A percentile compares a stretch with the other conserved stretches of the same genome.
phyloP scores from a whole-genome alignment of 148 eudicot species.

The Nyssa sinensis region DNA sequence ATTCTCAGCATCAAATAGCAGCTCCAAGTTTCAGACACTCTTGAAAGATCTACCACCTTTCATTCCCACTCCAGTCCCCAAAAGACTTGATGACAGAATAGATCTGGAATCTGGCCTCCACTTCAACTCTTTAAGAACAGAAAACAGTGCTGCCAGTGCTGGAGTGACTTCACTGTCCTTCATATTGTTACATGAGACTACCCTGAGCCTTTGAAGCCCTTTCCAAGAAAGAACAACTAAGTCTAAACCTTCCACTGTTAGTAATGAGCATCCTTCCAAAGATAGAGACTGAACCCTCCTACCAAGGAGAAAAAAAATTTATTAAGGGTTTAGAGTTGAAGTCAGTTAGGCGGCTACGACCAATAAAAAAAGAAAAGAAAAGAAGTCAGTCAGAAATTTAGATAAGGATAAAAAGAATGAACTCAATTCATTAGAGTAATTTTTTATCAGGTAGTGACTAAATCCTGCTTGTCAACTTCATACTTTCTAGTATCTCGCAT shows the following conservation, averaged over 20 bases:
- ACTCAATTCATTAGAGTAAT: background rate
- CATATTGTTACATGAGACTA: constrained; percentile 83
- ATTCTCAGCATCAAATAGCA: constrained; percentile 17
- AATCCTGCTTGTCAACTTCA: background rate
- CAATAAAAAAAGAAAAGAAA: too few relatives aligned
- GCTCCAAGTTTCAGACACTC: constrained; percentile 42
- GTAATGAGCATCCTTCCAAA: constrained; percentile 86
- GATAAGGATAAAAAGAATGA: too few relatives aligned
- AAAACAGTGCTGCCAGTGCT: constrained; percentile 71
- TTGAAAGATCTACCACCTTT: constrained; percentile 87
- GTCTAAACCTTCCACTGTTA: constrained; percentile 74
- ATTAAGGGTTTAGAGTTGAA: constrained; percentile 1
- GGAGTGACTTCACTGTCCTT: constrained; percentile 79
- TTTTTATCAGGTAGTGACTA: background rate
- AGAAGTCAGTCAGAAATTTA: too few relatives aligned
- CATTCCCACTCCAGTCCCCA: constrained; percentile 74
- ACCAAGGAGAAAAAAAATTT: constrained; percentile 10
- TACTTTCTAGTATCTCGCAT: background rate
- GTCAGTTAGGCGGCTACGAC: background rate
- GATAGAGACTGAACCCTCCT: constrained; percentile 73
- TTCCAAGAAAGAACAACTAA: constrained; percentile 77
- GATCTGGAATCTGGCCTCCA: constrained; percentile 94
- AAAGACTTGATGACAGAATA: constrained; percentile 65
- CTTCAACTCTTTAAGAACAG: constrained; percentile 76
- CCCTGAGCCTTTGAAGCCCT: constrained; percentile 65